Conservation (phyloP, 306 rosid species). For the Cyamopsis tetragonoloba region DNA sequence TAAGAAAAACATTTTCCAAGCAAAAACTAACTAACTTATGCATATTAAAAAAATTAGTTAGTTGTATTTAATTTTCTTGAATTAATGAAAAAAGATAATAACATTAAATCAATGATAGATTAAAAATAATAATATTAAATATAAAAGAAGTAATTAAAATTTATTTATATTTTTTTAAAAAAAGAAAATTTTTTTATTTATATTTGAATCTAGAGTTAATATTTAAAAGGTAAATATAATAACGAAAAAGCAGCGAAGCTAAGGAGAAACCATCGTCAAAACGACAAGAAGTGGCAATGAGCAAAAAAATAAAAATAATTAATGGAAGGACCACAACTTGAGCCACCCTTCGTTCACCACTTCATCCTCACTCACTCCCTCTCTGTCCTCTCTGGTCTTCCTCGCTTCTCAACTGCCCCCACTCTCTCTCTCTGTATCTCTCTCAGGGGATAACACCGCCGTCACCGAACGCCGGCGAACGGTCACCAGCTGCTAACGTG, state of each 20-base stretch:
- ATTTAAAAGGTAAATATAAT: background rate
- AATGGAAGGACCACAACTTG: slow-evolving; percentile 46
- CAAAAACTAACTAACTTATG: no score
- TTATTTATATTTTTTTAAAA: no score
- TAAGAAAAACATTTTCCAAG: no score
- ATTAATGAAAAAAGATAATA: no score
- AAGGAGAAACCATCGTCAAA: slow-evolving; percentile 19
- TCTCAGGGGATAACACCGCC: background rate
- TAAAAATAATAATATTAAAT: no score
- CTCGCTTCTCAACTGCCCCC: slow-evolving; percentile 24
- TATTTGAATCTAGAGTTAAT: no score
- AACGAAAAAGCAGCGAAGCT: background rate
- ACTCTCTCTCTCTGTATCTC: slow-evolving; percentile 1
- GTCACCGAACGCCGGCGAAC: slow-evolving; percentile 24
- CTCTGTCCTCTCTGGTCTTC: slow-evolving; percentile 25
- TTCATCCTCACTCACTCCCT: slow-evolving; percentile 5
- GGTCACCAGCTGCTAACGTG: background rate
- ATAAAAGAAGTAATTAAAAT: no score
- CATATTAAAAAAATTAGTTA: no score
- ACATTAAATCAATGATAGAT: no score
- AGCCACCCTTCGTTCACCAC: slow-evolving; percentile 32
- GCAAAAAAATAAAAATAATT: background rate
- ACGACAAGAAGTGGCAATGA: background rate
- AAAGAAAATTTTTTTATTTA: no score
- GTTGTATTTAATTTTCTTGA: no score